Evolutionary conservation across 257 asterid genomes (phyloP), one percentile per base, ranked within the genome.

Genomic region (Schizonepeta tenuifolia): DNA sequence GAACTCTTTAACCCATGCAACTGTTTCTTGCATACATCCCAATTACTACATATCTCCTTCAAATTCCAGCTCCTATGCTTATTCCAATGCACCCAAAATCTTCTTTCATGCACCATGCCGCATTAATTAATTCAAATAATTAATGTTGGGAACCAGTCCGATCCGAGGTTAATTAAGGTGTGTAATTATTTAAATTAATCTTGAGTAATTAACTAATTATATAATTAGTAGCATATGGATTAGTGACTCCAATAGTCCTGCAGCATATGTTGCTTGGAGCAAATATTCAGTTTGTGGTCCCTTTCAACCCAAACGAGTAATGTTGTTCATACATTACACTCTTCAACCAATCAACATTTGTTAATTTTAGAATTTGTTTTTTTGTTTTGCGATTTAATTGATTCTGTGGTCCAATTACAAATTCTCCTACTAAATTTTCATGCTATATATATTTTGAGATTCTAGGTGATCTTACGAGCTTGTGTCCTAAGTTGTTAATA

Each of bases 181-280:
- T 3, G 7, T 24, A 24, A 31, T 31, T 31, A 31, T 31, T n/a
- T n/a, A n/a, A n/a, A 31, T 31, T 31, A 40, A 41, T 12, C 62
- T 14, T 5, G 20, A 28, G 35, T 24, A 15, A 70, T 70, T 57
- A 31, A 31, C 5, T 7, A 8, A 36, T 8, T 36, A n/a, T n/a
- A n/a, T n/a, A 36, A 33, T 33, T 33, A 33, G 36, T 3, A 76
- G 73, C 58, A 28, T 64, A 22, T 75, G 53, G 79, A 78, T 78
- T 79, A 70, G 78, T 44, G 68, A 73, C 58, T 79, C 86, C 89
- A 80, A 82, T 78, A 50, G 61, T 77, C 46, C 78, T 43, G 76
- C 67, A 59, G 80, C 85, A 83, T 78, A 84, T 77, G 89, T 82
- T 86, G 80, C 56, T 80, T 74, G 79, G 86, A 80, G 83, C 76